Conservation (phyloP, 768 basidiomycete genomes). For the Boletus eberwhitei region DNA sequence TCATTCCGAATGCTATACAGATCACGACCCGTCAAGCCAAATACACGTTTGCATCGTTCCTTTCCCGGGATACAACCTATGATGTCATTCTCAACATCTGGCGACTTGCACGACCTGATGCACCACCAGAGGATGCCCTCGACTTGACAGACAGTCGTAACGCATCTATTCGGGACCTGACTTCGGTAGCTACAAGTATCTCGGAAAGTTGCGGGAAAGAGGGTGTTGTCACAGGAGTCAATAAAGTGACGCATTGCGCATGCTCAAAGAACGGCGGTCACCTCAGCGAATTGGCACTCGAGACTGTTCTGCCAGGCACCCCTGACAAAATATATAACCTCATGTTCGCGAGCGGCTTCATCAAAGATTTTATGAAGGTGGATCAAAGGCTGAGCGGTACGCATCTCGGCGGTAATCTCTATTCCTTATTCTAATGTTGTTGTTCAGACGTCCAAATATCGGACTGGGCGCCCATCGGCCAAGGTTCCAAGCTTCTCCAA, state of each 20-base stretch:
- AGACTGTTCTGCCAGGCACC: constrained; percentile 78
- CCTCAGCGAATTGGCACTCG: constrained; percentile 70
- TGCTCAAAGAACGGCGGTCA: constrained; percentile 73
- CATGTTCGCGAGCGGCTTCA: constrained; percentile 93
- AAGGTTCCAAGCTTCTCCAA: constrained; percentile 65
- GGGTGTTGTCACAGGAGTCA: constrained; percentile 13
- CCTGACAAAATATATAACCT: constrained; percentile 95
- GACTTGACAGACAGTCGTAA: constrained; percentile 21
- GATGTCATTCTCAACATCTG: constrained; percentile 97
- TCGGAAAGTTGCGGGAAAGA: constrained; percentile 17
- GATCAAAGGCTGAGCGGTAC: constrained; percentile 85
- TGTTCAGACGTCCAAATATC: constrained; percentile 86
- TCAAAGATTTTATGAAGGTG: constrained; percentile 89
- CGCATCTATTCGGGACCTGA: constrained; percentile 18
- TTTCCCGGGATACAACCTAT: constrained; percentile 92
- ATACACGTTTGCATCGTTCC: constrained; percentile 95
- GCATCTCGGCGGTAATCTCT: constrained; percentile 20
- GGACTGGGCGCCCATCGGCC: constrained; percentile 78
- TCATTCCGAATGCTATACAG: constrained; percentile 95
- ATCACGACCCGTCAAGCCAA: constrained; percentile 79
- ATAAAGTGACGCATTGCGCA: constrained; percentile 66
- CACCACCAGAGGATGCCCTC: constrained; percentile 60
- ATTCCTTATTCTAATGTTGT: background rate
- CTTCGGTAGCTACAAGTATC: constrained; percentile 13
- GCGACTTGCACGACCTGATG: constrained; percentile 83